These are phyloP conservation scores for Diaporthe longicolla DNA, from an alignment of 2,329 filamentous ascomycete genomes.

Conservation along the genomic window DNA sequence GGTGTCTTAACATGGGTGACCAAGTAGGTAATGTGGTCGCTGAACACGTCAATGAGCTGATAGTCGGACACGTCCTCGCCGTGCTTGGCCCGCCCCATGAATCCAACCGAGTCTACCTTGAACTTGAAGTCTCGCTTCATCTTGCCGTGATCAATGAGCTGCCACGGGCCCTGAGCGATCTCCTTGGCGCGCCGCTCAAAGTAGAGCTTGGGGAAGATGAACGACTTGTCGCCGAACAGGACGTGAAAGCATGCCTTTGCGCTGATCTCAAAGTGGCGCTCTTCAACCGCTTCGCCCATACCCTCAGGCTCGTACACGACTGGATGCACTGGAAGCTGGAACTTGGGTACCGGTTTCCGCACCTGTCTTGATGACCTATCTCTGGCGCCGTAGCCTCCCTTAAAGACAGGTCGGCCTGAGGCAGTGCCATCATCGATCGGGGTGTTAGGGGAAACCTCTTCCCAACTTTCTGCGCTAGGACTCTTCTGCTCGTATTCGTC, in stretches of 20 bases:
- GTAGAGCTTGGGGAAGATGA: slow-evolving; percentile 92
- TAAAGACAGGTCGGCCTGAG: slow-evolving; percentile 55
- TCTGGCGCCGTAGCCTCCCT: slow-evolving; percentile 54
- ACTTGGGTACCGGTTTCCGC: slow-evolving; percentile 70
- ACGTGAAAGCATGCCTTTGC: slow-evolving; percentile 97
- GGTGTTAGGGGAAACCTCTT: slow-evolving; percentile 77
- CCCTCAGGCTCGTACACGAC: slow-evolving; percentile 88
- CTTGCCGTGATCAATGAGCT: slow-evolving; percentile 75
- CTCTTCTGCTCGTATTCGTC: slow-evolving; percentile 72
- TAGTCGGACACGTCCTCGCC: slow-evolving; percentile 77
- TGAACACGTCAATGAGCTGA: slow-evolving; percentile 87
- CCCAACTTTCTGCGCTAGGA: slow-evolving; percentile 90
- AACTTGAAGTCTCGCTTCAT: slow-evolving; percentile 87
- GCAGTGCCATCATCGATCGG: slow-evolving; percentile 72
- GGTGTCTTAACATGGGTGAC: slow-evolving; percentile 73
- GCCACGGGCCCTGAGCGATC: slow-evolving; percentile 91
- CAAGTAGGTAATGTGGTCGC: slow-evolving; percentile 80
- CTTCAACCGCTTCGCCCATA: slow-evolving; percentile 81
- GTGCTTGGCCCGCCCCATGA: slow-evolving; percentile 73
- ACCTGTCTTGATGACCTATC: slow-evolving; percentile 53
- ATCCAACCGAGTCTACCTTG: slow-evolving; percentile 76
- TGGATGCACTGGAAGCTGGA: slow-evolving; percentile 85
- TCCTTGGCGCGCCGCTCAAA: slow-evolving; percentile 84
- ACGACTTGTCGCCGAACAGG: slow-evolving; percentile 95
- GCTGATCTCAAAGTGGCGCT: slow-evolving; percentile 89